A percentile compares a stretch with the other conserved stretches of the same genome.
phyloP scores from a whole-genome alignment of 2,329 filamentous ascomycete genomes.

The Ophiostoma perfectum region DNA sequence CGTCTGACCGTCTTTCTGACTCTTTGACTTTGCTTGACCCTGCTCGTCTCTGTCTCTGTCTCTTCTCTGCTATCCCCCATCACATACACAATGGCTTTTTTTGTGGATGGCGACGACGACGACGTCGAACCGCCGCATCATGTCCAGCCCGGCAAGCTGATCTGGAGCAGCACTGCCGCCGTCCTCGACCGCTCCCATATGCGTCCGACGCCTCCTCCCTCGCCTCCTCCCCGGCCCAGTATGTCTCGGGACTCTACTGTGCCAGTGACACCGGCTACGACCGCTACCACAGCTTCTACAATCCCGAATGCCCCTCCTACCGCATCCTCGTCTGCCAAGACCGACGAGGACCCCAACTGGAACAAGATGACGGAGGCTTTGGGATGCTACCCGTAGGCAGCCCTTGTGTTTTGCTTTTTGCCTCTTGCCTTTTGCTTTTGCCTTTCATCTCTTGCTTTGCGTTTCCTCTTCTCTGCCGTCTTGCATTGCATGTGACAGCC shows the following conservation, averaged over 20 bases:
- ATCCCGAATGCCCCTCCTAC: background rate
- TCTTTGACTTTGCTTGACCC: background rate
- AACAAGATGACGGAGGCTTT: constrained; percentile 57
- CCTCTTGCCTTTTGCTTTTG: background rate
- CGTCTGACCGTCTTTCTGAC: constrained; percentile 9
- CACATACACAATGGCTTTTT: constrained; percentile 30
- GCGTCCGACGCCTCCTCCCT: constrained; percentile 19
- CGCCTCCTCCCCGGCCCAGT: constrained; percentile 16
- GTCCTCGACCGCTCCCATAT: constrained; percentile 18
- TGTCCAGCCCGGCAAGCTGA: constrained; percentile 27
- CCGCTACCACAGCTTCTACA: background rate
- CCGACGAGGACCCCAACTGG: constrained; percentile 43
- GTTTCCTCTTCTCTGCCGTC: too few species aligned
- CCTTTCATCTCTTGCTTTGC: background rate
- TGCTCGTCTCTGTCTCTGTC: background rate
- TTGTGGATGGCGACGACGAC: constrained; percentile 34
- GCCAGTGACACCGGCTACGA: background rate
- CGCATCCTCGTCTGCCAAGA: constrained; percentile 8
- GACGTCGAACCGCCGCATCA: constrained; percentile 31
- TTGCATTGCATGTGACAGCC: background rate
- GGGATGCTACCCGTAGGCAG: constrained; percentile 63
- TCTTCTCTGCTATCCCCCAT: background rate
- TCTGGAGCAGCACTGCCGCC: constrained; percentile 26
- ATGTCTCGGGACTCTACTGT: background rate
- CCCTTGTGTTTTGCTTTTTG: constrained; percentile 22